Conservation (phyloP, 306 rosid species). For the Nissolia schottii region DNA sequence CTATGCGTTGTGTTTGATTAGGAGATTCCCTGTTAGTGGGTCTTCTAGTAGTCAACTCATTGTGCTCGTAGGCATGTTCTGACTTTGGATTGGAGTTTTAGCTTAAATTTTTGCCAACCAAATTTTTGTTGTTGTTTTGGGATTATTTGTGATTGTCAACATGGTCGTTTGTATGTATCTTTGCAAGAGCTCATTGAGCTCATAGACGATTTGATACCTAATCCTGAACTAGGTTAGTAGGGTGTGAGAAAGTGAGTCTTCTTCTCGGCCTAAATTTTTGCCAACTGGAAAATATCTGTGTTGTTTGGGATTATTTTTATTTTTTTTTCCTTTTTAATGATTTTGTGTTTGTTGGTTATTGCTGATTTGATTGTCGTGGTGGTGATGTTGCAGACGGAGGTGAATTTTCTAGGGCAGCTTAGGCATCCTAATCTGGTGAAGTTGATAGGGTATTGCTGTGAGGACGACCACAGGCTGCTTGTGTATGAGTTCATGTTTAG, state of each 20-base stretch:
- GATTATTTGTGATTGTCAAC: no score
- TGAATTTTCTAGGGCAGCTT: constrained; percentile 94
- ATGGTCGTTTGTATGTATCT: no score
- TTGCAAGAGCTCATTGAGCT: no score
- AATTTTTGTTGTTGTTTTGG: no score
- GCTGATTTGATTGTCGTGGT: not conserved
- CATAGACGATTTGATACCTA: no score
- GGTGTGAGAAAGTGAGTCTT: no score
- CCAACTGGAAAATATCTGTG: not conserved
- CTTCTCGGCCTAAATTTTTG: not conserved
- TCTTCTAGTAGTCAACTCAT: no score
- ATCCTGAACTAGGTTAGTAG: no score
- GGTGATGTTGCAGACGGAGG: constrained; percentile 64
- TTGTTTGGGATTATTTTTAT: not conserved
- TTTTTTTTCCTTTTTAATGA: not conserved
- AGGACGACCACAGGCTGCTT: constrained; percentile 93
- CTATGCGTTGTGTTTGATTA: not conserved
- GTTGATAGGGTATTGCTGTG: constrained; percentile 97
- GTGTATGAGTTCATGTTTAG: constrained; percentile 98
- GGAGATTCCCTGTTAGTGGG: no score
- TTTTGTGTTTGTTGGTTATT: not conserved
- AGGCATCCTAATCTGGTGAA: constrained; percentile 97
- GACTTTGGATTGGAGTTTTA: no score
- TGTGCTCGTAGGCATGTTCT: no score
- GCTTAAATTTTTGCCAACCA: no score